Evolutionary conservation across 345 rosid species (phyloP).

Genomic region (Sapria himalayana): DNA sequence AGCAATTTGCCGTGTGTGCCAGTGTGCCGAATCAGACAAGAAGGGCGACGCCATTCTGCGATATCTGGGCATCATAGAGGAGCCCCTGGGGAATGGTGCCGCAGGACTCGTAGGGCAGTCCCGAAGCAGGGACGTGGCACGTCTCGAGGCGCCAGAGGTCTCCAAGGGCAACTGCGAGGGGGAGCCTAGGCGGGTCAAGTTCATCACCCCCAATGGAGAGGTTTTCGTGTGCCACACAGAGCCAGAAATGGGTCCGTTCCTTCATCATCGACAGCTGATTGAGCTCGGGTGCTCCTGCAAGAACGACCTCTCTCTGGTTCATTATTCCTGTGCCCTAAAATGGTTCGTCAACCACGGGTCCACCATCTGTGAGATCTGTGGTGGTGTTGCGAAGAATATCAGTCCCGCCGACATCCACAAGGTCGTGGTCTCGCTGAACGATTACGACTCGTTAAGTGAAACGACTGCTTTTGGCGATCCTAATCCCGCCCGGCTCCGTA

Average conservation of each 20-base stretch:
- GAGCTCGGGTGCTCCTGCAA: conserved; percentile 94
- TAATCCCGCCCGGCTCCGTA: conserved; percentile 21
- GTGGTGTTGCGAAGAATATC: conserved; percentile 40
- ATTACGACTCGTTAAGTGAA: conserved; percentile 52
- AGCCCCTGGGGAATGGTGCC: too few species aligned
- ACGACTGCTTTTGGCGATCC: conserved; percentile 49
- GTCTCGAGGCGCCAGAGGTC: conserved; percentile 9
- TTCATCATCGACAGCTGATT: conserved; percentile 27
- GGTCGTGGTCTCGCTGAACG: conserved; percentile 48
- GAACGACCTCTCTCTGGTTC: conserved; percentile 74
- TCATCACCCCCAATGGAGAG: conserved; percentile 63
- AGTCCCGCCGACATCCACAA: conserved; percentile 37
- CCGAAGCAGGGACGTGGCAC: conserved; percentile 19
- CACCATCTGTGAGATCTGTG: conserved; percentile 81
- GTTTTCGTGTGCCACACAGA: conserved; percentile 48
- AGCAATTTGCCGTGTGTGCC: conserved; percentile 83
- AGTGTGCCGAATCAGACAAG: conserved; percentile 76
- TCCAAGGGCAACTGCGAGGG: conserved; percentile 11
- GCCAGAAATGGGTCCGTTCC: conserved; percentile 48
- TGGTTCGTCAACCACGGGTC: conserved; percentile 97
- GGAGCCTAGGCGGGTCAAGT: conserved; percentile 37
- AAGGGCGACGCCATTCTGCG: conserved; percentile 65
- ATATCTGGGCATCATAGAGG: conserved; percentile 55
- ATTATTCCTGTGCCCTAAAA: conserved; percentile 84
- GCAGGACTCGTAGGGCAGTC: conserved; percentile 24